Evolutionary conservation across 140 eudicot species (phyloP), one percentile per base, ranked within the genome.

Genomic region (Flaveria floridana): DNA sequence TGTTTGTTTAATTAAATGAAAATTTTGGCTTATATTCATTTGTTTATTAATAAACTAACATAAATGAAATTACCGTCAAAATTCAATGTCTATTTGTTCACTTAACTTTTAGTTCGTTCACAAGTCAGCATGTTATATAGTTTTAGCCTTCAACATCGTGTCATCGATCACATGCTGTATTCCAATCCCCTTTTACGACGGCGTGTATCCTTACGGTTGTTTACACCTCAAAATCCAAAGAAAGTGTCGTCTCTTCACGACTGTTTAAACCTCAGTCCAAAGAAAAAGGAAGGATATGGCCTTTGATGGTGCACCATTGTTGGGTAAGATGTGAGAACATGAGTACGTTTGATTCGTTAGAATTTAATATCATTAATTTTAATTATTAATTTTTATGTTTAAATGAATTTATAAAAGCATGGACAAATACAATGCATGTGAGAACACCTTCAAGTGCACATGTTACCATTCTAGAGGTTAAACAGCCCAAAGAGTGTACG

Each of bases 391-490:
- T 55, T 18, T 34, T 4, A 34, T n/a, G 9, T 18, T 50, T 15
- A 20, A 58, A 58, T 58, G 21, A 57, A 57, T 58, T 50, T 3
- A 55, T 55, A 58, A 20, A 58, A 2, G 65, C 65, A 9, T 1
- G 12, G 65, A 20, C 4, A 20, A 71, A 62, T 48, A 34, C 23
- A 52, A 78, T 71, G 67, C 77, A 78, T 78, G 82, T 78, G 78
- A 78, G 34, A 30, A 50, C 50, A 46, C 19, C 46, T 70, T 47
- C 34, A 58, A 58, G 21, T 34, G 56, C 70, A 47, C 72, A 74
- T 75, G 79, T 13, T 75, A 50, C 66, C 56, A 51, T 51, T 72
- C 51, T 65, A 64, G 79, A 65, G 66, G 42, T 52, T 65, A 75
- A 34, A 50, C 73, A 65, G 23, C 73, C 73, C 77, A 70, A 12